phyloP scores from a whole-genome alignment of 2,329 filamentous ascomycete genomes.

The Stemphylium beticola region DNA sequence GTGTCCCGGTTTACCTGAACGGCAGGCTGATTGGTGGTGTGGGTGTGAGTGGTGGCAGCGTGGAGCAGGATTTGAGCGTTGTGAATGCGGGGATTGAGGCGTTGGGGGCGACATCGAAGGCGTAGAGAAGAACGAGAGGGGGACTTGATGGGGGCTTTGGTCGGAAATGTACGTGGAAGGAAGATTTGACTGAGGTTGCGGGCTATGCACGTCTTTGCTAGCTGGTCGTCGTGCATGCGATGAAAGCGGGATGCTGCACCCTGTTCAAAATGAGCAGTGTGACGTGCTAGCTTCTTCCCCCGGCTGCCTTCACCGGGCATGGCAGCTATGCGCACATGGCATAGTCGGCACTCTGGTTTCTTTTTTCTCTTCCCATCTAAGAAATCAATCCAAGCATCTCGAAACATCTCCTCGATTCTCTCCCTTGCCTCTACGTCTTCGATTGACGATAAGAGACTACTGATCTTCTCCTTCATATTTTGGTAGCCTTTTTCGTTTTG shows the following conservation, averaged over 20 bases:
- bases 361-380: constrained; percentile 8
- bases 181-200: too few species aligned
- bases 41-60: constrained; percentile 38
- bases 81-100: constrained; percentile 24
- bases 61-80: constrained; percentile 35
- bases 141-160: neutral
- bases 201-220: too few species aligned
- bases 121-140: neutral
- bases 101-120: constrained; percentile 21
- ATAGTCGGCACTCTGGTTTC: constrained; percentile 11
- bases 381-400: constrained; percentile 6
- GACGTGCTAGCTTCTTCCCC: constrained; percentile 6
- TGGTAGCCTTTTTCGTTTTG: too few species aligned
- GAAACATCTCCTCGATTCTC: constrained; percentile 8
- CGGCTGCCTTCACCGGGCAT: constrained; percentile 7
- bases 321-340: constrained; percentile 2
- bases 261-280: neutral
- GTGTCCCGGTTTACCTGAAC: constrained; percentile 33
- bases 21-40: constrained; percentile 37
- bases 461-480: too few species aligned
- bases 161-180: too few species aligned
- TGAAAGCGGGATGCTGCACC: neutral
- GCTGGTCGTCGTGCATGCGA: too few species aligned
- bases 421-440: too few species aligned
- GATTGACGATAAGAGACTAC: too few species aligned